A percentile compares a stretch with the other conserved stretches of the same genome.
These are phyloP conservation scores for Xylaria sp. DNA, from an alignment of 2,329 filamentous ascomycete genomes.

Conservation along the genomic window DNA sequence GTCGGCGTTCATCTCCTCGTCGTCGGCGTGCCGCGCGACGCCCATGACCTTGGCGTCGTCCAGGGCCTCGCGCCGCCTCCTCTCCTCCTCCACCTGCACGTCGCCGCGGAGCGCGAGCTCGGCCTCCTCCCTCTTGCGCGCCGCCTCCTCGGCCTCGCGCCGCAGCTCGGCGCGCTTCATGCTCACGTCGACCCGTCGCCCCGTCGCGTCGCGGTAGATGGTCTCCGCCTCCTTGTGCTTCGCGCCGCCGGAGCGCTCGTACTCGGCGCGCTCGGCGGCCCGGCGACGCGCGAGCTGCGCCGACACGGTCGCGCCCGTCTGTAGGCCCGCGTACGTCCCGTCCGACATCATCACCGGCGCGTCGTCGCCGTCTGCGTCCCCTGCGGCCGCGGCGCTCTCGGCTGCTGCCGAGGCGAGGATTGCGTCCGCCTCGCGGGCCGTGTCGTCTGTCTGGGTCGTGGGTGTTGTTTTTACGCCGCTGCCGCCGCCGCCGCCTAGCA, in stretches of 20 bases:
- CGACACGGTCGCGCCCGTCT: conserved; percentile 82
- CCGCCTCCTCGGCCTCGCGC: conserved; percentile 70
- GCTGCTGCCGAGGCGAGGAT: conserved; percentile 80
- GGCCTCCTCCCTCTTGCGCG: conserved; percentile 77
- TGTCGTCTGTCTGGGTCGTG: conserved; percentile 67
- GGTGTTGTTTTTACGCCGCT: conserved; percentile 59
- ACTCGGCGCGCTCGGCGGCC: conserved; percentile 43
- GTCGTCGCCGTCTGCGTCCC: conserved; percentile 57
- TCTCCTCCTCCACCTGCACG: conserved; percentile 78
- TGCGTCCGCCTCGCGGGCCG: conserved; percentile 64
- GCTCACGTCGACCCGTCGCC: conserved; percentile 90
- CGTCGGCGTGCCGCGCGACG: conserved; percentile 82
- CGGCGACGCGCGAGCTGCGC: conserved; percentile 74
- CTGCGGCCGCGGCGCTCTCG: conserved; percentile 58
- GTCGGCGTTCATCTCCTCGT: conserved; percentile 85
- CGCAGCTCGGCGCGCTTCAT: conserved; percentile 90
- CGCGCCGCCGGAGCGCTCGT: conserved; percentile 32
- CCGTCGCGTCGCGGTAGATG: conserved; percentile 94
- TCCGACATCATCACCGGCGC: conserved; percentile 78
- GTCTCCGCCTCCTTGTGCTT: conserved; percentile 71
- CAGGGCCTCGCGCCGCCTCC: conserved; percentile 72
- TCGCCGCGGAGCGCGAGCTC: conserved; percentile 82
- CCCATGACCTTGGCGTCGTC: conserved; percentile 85
- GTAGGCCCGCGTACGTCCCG: conserved; percentile 86
- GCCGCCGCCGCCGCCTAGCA: conserved; percentile 66